phyloP scores from a whole-genome alignment of 192 early-diverging fungal species.

The Nowakowskiella sp. region DNA sequence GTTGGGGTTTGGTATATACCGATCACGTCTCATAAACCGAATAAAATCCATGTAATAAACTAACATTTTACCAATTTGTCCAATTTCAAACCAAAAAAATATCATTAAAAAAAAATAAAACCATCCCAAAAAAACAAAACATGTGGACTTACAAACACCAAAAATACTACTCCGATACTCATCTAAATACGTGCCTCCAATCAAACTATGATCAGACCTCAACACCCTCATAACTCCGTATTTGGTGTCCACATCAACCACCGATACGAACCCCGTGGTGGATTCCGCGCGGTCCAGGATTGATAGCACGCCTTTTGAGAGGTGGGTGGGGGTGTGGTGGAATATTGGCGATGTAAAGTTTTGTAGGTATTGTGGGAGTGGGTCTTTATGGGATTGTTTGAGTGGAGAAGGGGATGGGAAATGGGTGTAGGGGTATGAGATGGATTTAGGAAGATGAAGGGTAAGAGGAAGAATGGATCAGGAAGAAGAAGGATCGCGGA shows the following conservation, averaged over 20 bases:
- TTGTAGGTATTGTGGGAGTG: too few relatives aligned
- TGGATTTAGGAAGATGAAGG: too few relatives aligned
- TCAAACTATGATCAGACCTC: constrained; percentile 79
- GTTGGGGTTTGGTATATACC: too few relatives aligned
- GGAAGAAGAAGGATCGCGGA: too few relatives aligned
- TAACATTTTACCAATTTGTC: background rate
- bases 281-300: constrained; percentile 71
- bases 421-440: too few relatives aligned
- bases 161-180: constrained; percentile 64
- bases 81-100: background rate
- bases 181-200: constrained; percentile 70
- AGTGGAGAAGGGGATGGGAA: too few relatives aligned
- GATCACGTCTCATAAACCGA: background rate
- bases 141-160: constrained; percentile 20
- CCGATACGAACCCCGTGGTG: constrained; percentile 71
- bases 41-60: constrained; percentile 1
- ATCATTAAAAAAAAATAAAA: background rate
- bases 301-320: too few relatives aligned
- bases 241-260: constrained; percentile 45
- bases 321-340: too few relatives aligned
- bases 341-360: too few relatives aligned
- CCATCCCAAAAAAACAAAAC: constrained; percentile 2
- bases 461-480: too few relatives aligned
- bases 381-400: too few relatives aligned
- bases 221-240: constrained; percentile 58